Conservation (phyloP, 208 protist species). For the Borovskyia barvae region DNA sequence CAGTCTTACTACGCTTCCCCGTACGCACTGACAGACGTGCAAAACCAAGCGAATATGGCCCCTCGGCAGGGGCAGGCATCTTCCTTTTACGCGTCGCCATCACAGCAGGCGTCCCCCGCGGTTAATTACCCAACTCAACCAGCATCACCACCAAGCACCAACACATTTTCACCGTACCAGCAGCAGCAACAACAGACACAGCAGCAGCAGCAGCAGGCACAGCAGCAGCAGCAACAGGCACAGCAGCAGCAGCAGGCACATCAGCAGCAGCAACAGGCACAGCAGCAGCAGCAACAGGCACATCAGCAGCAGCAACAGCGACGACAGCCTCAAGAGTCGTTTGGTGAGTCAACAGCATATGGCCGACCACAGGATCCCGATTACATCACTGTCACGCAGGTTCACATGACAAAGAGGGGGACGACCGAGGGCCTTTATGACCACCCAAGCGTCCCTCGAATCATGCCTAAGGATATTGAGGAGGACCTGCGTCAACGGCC, state of each 20-base stretch:
- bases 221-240: slow-evolving; percentile 6
- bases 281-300: slow-evolving; percentile 18
- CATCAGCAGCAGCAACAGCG: slow-evolving; percentile 7
- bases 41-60: too few species aligned
- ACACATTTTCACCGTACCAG: background rate
- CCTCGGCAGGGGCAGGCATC: too few species aligned
- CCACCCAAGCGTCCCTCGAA: slow-evolving; percentile 72
- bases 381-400: slow-evolving; percentile 19
- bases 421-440: slow-evolving; percentile 28
- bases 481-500: slow-evolving; percentile 43
- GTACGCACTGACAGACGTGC: slow-evolving; percentile 2
- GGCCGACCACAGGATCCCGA: slow-evolving; percentile 19
- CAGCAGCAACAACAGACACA: background rate
- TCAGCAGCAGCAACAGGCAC: slow-evolving; percentile 4
- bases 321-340: slow-evolving; percentile 5
- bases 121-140: too few species aligned
- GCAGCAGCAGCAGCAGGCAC: slow-evolving; percentile 17
- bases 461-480: slow-evolving; percentile 56
- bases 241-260: background rate
- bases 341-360: slow-evolving; percentile 1
- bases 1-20: slow-evolving; percentile 16
- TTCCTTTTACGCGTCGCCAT: too few species aligned
- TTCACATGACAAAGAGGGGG: slow-evolving; percentile 18
- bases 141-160: too few species aligned
- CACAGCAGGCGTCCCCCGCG: too few species aligned